Conservation (phyloP, 768 basidiomycete genomes). For the Dioszegia aurantiaca region DNA sequence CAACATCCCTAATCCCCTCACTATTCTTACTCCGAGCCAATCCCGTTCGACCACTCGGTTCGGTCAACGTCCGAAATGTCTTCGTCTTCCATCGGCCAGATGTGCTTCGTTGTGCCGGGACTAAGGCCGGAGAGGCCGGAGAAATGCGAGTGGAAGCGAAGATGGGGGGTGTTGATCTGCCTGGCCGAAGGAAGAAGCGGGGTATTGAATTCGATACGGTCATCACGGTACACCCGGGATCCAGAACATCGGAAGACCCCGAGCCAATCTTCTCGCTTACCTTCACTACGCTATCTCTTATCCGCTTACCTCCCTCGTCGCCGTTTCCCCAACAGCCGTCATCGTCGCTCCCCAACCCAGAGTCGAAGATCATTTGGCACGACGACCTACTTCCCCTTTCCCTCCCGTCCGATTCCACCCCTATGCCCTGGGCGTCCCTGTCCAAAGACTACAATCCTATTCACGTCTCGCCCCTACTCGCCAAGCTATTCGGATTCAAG, state of each 20-base stretch:
- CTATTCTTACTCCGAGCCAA: conserved; percentile 17
- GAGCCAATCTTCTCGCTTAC: conserved; percentile 1
- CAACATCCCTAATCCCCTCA: conserved; percentile 21
- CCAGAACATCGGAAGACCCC: background rate
- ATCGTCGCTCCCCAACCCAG: background rate
- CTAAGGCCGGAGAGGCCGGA: background rate
- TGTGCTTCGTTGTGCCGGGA: background rate
- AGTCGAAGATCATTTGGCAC: background rate
- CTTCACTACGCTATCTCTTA: background rate
- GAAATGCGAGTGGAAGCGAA: background rate
- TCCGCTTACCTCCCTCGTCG: conserved; percentile 1
- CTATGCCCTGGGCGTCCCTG: conserved; percentile 20
- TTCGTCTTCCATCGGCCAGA: conserved; percentile 15
- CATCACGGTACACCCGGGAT: background rate
- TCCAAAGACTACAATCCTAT: conserved; percentile 37
- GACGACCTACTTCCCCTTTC: conserved; percentile 15
- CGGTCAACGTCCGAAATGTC: conserved; percentile 29
- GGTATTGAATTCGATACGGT: conserved; percentile 10
- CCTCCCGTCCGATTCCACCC: background rate
- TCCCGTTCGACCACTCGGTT: conserved; percentile 27
- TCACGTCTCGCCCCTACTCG: conserved; percentile 20
- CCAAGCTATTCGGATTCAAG: conserved; percentile 23
- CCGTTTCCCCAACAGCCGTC: background rate
- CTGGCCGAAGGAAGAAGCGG: conserved; percentile 3
- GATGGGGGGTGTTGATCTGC: conserved; percentile 7